Percentiles rank a stretch among this genome's conserved stretches.
Evolutionary conservation across 306 rosid species (phyloP).

Genomic region (barrel medic (Medicago truncatula)): MtrunA17r5.0-ANR NC_053047.1:31253001-31253500

Average conservation of each 20-base stretch:
- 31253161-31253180: not conserved
- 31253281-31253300: not conserved
- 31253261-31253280: not conserved
- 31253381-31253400: too few relatives aligned
- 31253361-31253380: not conserved
- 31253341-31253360: not conserved
- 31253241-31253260: not conserved
- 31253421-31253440: not conserved
- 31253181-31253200: not conserved
- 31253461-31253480: too few relatives aligned
- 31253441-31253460: too few relatives aligned
- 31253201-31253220: not conserved
- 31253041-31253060: not conserved
- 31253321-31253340: not conserved
- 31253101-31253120: not conserved
- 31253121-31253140: not conserved
- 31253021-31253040: not conserved
- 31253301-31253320: conserved; percentile 23
- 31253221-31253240: not conserved
- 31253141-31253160: not conserved
- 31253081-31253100: not conserved
- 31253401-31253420: too few relatives aligned
- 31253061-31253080: not conserved
- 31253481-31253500: too few relatives aligned
- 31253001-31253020: not conserved